phyloP scores from a whole-genome alignment of 164 flowering plant genomes.

The Kingdonia uniflora region DNA sequence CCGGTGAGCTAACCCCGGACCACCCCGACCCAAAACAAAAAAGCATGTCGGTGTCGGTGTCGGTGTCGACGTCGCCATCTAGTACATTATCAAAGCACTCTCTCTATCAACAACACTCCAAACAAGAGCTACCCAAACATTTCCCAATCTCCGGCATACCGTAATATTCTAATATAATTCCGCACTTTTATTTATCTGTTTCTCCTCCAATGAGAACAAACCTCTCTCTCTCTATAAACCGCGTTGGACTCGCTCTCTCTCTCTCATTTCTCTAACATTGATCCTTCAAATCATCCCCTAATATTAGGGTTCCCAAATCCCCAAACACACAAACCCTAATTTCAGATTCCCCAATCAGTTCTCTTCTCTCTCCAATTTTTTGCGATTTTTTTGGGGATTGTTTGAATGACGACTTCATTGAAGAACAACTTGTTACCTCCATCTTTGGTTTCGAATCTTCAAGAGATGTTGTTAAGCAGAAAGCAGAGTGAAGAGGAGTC shows the following conservation, averaged over 20 bases:
- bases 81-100: too few relatives aligned
- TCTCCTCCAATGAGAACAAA: slow-evolving; percentile 7
- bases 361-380: not conserved
- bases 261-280: not conserved
- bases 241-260: slow-evolving; percentile 6
- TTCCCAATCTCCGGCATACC: too few relatives aligned
- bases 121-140: too few relatives aligned
- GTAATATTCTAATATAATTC: too few relatives aligned
- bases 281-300: not conserved
- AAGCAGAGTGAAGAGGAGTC: slow-evolving; percentile 24
- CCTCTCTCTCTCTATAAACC: slow-evolving; percentile 2
- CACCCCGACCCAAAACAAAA: too few relatives aligned
- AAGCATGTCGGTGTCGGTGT: too few relatives aligned
- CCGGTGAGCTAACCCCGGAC: too few relatives aligned
- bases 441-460: slow-evolving; percentile 72
- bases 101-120: too few relatives aligned
- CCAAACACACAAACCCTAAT: not conserved
- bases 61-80: too few relatives aligned
- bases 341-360: not conserved
- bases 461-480: slow-evolving; percentile 44
- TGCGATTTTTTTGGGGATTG: not conserved
- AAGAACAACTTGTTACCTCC: slow-evolving; percentile 68
- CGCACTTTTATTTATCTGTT: slow-evolving; percentile 11
- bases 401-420: slow-evolving; percentile 38
- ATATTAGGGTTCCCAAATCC: not conserved